Evolutionary conservation across 2,329 filamentous ascomycete species (phyloP).

Genomic region (Metarhizium sp.): DNA sequence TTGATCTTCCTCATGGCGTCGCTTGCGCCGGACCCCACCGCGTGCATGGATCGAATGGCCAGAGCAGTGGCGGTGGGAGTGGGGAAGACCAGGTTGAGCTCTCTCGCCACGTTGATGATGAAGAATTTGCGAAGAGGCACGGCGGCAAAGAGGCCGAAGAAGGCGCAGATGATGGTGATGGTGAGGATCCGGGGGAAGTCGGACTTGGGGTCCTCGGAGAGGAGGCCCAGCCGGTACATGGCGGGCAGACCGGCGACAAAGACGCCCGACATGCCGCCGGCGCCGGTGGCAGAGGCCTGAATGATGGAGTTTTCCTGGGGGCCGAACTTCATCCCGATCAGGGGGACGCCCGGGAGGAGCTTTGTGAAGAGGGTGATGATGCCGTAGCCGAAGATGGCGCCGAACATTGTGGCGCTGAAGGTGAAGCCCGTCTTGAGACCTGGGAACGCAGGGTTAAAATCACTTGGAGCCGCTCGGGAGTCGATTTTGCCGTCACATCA

Average conservation of each 20-base stretch:
- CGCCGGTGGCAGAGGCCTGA: conserved; percentile 49
- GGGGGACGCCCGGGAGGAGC: conserved; percentile 36
- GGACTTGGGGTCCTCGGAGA: conserved; percentile 37
- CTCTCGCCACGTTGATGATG: conserved; percentile 54
- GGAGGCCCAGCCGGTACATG: conserved; percentile 45
- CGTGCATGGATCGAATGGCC: conserved; percentile 55
- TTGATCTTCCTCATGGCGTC: conserved; percentile 49
- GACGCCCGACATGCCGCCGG: conserved; percentile 46
- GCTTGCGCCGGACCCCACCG: conserved; percentile 37
- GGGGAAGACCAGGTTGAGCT: conserved; percentile 51
- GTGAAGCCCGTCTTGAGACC: conserved; percentile 43
- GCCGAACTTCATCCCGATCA: conserved; percentile 45
- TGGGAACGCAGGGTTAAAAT: conserved; percentile 9
- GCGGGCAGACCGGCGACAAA: conserved; percentile 52
- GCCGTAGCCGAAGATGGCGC: conserved; percentile 50
- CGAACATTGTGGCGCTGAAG: conserved; percentile 37
- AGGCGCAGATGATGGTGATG: conserved; percentile 51
- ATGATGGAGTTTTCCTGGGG: conserved; percentile 55
- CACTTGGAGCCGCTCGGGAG: neutral
- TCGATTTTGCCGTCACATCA: neutral
- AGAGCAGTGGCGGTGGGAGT: conserved; percentile 50
- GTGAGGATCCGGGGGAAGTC: conserved; percentile 51
- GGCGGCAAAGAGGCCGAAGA: conserved; percentile 56
- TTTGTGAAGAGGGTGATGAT: conserved; percentile 45
- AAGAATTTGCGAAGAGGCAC: conserved; percentile 59